phyloP scores from a whole-genome alignment of 306 rosid species.

The Acacia crassicarpa region DNA sequence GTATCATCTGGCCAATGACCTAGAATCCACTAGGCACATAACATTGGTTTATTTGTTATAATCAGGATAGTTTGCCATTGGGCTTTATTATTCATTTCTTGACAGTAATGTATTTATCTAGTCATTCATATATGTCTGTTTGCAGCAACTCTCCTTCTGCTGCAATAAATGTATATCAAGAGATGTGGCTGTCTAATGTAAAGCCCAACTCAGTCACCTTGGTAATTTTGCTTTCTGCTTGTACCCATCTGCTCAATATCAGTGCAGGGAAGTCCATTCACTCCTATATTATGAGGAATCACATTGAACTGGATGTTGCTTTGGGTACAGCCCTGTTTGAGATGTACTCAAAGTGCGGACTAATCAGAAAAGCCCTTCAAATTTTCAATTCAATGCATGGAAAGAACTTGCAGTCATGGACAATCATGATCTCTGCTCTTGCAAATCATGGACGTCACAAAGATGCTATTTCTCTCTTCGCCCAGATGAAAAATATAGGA shows the following conservation, averaged over 20 bases:
- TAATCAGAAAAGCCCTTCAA: slow-evolving; percentile 37
- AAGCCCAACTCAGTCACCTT: slow-evolving; percentile 56
- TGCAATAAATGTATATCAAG: slow-evolving; percentile 38
- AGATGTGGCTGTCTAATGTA: slow-evolving; percentile 38
- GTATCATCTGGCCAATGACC: too few species aligned
- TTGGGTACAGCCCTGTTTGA: slow-evolving; percentile 60
- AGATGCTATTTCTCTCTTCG: slow-evolving; percentile 47
- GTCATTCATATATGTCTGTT: neutral
- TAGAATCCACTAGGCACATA: too few species aligned
- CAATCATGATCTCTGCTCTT: slow-evolving; percentile 69
- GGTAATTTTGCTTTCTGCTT: slow-evolving; percentile 59
- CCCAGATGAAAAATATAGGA: slow-evolving; percentile 48
- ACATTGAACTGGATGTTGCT: slow-evolving; percentile 39
- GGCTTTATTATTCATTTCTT: neutral
- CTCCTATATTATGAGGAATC: slow-evolving; percentile 37
- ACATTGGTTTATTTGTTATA: too few species aligned
- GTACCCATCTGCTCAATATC: slow-evolving; percentile 37
- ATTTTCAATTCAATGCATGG: slow-evolving; percentile 48
- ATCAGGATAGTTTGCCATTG: neutral
- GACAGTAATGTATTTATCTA: neutral
- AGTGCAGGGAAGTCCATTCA: slow-evolving; percentile 52
- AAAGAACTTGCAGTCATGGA: slow-evolving; percentile 62
- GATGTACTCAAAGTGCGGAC: slow-evolving; percentile 63
- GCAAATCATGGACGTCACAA: slow-evolving; percentile 49
- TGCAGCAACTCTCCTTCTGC: slow-evolving; percentile 35